Base-by-base conservation (phyloP, 2,329 filamentous ascomycete genomes). In the Diaporthe australafricana region DNA sequence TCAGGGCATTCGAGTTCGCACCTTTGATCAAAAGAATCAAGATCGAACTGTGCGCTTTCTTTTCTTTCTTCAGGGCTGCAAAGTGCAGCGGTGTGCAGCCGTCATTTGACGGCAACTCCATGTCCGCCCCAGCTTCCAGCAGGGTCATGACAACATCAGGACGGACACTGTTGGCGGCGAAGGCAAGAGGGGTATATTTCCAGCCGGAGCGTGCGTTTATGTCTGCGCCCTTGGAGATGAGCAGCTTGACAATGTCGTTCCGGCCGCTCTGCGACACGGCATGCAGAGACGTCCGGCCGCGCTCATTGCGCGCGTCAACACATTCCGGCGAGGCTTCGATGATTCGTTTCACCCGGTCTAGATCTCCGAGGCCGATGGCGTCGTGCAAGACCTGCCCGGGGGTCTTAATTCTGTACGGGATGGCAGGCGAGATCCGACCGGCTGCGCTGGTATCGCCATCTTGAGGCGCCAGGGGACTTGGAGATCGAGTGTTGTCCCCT, bases 301-400 rank as follows among this genome's bases (percentile, higher is more conserved):
- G 27, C 1, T 48, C 40, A 11, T 63, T 63, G 27, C 8, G 20
- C 20, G 22, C 57, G 6, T 63, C 42, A 6, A 63, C 27, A 5
- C 30, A 35, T 11, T 47, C 57, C 8, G 40, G 40, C 27, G 57
- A 63, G 27, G 42, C 57, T 7, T 25, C 25, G 3, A 63, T 17
- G 57, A 63, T 63, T 9, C 40, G 57, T 20, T 25, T 4, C 6
- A 35, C 27, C 7, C 17, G 40, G 1, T 63, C 27, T 1, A 63
- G 25, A 20, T 63, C 57, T 9, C n/a, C 22, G 40, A 25, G 57
- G 12, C 1, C 20, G 12, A 63, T 16, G 0, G 57, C 27, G 12
- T 48, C 57, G 40, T 63, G 57, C 6, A 63, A 25, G 3, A 27
- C 57, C 57, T 48, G 57, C 17, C 57, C 42, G 6, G 57, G 57